Percentiles rank a stretch among this genome's conserved stretches.
Conservation (phyloP, 2,329 filamentous ascomycete species). For the Mycosphaerella sp. region DNA sequence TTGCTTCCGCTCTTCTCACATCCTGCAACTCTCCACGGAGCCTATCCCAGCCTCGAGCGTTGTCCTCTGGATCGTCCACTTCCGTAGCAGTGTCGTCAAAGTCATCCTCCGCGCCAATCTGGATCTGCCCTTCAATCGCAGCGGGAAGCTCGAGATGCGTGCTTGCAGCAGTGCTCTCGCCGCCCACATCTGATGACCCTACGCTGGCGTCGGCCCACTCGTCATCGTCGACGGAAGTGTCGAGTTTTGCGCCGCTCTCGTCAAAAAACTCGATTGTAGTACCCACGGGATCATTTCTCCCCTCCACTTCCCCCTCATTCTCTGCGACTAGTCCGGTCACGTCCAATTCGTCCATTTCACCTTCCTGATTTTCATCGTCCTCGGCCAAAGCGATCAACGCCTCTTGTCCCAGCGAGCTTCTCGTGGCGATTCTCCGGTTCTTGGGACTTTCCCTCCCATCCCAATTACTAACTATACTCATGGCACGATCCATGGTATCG, state of each 20-base stretch:
- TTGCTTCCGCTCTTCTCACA: slow-evolving; percentile 3
- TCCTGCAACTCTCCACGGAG: slow-evolving; percentile 6
- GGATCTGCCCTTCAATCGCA: not conserved
- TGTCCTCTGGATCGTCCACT: slow-evolving; percentile 18
- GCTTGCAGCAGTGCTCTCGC: not conserved
- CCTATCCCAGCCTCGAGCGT: slow-evolving; percentile 3
- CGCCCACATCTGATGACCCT: not conserved
- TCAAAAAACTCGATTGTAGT: slow-evolving; percentile 25
- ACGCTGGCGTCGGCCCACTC: slow-evolving; percentile 26
- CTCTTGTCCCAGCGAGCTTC: slow-evolving; percentile 17
- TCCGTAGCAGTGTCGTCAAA: slow-evolving; percentile 11
- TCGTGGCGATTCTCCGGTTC: slow-evolving; percentile 28
- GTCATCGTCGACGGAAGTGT: slow-evolving; percentile 17
- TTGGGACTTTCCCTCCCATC: slow-evolving; percentile 27
- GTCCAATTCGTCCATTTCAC: slow-evolving; percentile 1
- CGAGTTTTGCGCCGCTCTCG: slow-evolving; percentile 21
- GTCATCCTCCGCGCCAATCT: not conserved
- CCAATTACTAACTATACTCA: slow-evolving; percentile 24
- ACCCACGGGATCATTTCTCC: slow-evolving; percentile 15
- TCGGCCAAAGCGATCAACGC: slow-evolving; percentile 24
- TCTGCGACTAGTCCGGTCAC: slow-evolving; percentile 4
- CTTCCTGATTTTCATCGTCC: slow-evolving; percentile 12
- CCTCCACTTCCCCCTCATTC: not conserved
- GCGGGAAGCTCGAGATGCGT: not conserved
- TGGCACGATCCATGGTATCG: slow-evolving; percentile 8